Evolutionary conservation across 305 asterid species (phyloP).

Genomic region (Rubia peregrina): DNA sequence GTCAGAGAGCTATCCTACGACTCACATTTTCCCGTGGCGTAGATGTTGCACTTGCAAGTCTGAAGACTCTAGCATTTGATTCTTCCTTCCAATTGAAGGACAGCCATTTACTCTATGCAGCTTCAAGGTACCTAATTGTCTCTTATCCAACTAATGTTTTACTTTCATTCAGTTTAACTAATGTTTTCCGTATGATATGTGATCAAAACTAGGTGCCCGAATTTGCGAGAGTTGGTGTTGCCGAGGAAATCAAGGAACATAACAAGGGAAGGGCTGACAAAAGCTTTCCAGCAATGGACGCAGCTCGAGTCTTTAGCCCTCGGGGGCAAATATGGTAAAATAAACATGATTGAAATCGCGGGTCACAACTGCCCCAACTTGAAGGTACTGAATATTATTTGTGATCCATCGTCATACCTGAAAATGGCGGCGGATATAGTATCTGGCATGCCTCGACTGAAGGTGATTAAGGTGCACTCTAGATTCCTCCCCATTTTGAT

Average conservation of each 20-base stretch:
- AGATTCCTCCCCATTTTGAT: neutral
- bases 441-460: neutral
- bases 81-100: neutral
- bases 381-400: neutral
- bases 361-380: neutral
- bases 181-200: too few relatives aligned
- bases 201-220: neutral
- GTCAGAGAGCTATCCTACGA: neutral
- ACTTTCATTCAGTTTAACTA: too few relatives aligned
- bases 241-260: neutral
- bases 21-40: neutral
- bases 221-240: neutral
- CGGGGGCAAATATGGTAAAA: neutral
- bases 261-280: neutral
- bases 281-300: neutral
- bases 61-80: neutral
- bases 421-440: neutral
- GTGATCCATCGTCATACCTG: neutral
- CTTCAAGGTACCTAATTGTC: neutral
- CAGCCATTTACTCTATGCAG: neutral
- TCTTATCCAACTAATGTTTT: too few relatives aligned
- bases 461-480: neutral
- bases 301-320: neutral
- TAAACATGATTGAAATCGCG: neutral
- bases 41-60: neutral